A percentile compares a stretch with the other conserved stretches of the same genome.
phyloP scores from a whole-genome alignment of 306 rosid species.

The Morella rubra region DNA sequence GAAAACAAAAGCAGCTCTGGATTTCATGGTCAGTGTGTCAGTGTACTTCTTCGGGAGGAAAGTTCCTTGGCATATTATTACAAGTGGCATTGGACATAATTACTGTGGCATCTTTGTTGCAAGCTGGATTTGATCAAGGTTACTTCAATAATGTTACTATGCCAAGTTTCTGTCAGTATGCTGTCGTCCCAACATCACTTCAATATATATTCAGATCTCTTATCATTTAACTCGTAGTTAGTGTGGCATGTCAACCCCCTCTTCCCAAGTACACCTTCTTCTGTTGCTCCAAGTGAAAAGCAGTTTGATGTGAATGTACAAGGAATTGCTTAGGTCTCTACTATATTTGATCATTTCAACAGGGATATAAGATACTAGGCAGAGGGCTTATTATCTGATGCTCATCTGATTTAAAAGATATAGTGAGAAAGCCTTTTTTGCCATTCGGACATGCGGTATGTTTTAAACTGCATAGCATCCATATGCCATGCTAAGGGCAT shows the following conservation, averaged over 20 bases:
- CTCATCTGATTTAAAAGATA: background rate
- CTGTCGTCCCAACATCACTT: background rate
- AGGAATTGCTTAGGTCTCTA: background rate
- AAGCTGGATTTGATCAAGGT: background rate
- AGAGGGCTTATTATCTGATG: background rate
- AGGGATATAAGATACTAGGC: background rate
- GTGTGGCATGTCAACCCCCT: background rate
- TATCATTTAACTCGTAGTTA: no score
- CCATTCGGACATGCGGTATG: background rate
- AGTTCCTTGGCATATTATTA: no score
- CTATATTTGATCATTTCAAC: background rate
- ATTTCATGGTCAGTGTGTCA: background rate
- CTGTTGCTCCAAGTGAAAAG: background rate
- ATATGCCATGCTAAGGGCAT: background rate
- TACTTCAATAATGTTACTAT: background rate
- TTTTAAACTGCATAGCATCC: background rate
- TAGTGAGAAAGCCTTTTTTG: background rate
- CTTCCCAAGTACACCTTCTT: background rate
- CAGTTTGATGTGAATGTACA: background rate
- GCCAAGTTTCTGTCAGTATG: background rate
- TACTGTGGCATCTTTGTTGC: background rate
- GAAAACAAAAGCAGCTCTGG: background rate
- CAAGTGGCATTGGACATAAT: no score
- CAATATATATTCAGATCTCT: background rate
- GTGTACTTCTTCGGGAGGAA: background rate